phyloP scores from a whole-genome alignment of 495 filamentous ascomycete genomes.

The Neurospora sp. region DNA sequence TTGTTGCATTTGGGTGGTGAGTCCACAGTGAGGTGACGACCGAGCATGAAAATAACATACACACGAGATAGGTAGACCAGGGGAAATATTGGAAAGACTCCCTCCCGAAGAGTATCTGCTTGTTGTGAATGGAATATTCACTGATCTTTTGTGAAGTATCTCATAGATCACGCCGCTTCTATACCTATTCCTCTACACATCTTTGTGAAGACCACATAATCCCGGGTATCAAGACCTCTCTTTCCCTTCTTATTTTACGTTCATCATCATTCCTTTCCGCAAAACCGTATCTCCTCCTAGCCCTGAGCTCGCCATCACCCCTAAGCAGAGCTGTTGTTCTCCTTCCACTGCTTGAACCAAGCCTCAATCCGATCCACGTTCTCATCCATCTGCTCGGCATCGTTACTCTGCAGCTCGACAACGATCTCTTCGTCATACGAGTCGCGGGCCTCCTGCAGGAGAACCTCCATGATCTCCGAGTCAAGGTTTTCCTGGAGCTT shows the following conservation, averaged over 20 bases:
- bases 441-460: slow-evolving; percentile 82
- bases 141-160: neutral
- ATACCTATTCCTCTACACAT: neutral
- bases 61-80: neutral
- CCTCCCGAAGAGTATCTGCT: neutral
- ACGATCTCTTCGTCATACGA: slow-evolving; percentile 81
- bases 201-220: neutral
- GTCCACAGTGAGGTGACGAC: neutral
- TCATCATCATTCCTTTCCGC: neutral
- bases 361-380: slow-evolving; percentile 75
- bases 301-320: neutral
- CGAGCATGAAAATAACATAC: neutral
- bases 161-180: neutral
- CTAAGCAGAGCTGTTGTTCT: slow-evolving; percentile 34
- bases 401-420: slow-evolving; percentile 79
- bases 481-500: slow-evolving; percentile 97
- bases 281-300: neutral
- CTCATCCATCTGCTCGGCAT: slow-evolving; percentile 68
- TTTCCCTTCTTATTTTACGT: neutral
- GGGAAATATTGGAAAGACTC: neutral
- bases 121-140: neutral
- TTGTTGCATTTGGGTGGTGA: neutral
- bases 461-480: slow-evolving; percentile 92
- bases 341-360: slow-evolving; percentile 78
- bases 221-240: neutral